A percentile compares a stretch with the other conserved stretches of the same genome.
These are phyloP conservation scores for Symbiodinium pilosum DNA, from an alignment of 73 alveolate genomes.

Conservation along the genomic window DNA sequence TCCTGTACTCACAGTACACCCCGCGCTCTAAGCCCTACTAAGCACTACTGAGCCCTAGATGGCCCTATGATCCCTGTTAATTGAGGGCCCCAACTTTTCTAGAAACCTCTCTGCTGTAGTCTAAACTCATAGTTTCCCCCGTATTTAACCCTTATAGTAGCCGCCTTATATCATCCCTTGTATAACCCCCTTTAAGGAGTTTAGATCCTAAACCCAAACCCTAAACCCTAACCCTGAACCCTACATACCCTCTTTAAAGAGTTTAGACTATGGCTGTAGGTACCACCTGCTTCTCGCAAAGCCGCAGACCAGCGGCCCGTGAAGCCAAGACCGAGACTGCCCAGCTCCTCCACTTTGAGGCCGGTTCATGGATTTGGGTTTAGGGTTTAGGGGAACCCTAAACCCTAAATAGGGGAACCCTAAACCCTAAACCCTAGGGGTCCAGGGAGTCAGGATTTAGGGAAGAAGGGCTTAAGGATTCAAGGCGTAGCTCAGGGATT, in stretches of 20 bases:
- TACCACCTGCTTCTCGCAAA: conserved; percentile 2
- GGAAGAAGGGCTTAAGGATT: not conserved
- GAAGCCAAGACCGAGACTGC: conserved; percentile 55
- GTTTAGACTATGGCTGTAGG: too few relatives aligned
- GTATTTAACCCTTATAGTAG: too few relatives aligned
- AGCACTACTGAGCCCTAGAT: too few relatives aligned
- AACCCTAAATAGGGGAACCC: too few relatives aligned
- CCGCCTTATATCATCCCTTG: not conserved
- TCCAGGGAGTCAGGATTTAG: not conserved
- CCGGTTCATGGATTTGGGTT: not conserved
- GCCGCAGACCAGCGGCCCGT: conserved; percentile 78
- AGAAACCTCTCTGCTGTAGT: too few relatives aligned
- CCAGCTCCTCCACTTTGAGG: conserved; percentile 15
- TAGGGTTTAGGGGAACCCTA: not conserved
- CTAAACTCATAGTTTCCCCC: too few relatives aligned
- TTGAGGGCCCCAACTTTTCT: too few relatives aligned
- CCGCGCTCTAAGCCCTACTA: too few relatives aligned
- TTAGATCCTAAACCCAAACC: not conserved
- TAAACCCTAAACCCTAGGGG: not conserved
- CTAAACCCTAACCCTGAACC: not conserved
- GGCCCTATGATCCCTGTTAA: too few relatives aligned
- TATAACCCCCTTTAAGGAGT: too few relatives aligned
- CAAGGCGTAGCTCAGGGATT: not conserved
- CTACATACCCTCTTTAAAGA: not conserved
- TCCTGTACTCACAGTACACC: too few relatives aligned